These are phyloP conservation scores for Trichosporon sp. DNA, from an alignment of 1,284 basidiomycete genomes.

Conservation along the genomic window DNA sequence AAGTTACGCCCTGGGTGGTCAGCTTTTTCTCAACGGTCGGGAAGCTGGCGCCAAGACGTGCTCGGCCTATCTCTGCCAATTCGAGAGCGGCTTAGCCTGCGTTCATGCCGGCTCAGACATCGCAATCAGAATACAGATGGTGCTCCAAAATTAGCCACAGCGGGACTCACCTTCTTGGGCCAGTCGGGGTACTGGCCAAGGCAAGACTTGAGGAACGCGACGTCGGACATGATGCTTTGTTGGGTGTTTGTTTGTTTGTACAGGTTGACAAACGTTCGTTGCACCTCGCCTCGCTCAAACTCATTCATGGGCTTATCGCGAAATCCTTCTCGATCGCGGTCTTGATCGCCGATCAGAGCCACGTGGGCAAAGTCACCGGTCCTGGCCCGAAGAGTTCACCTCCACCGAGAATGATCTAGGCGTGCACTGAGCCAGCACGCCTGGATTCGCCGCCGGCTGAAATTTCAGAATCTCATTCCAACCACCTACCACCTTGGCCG, in stretches of 20 bases:
- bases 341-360: not conserved
- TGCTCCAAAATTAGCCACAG: too few species aligned
- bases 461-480: constrained; percentile 1
- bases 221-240: constrained; percentile 61
- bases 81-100: too few species aligned
- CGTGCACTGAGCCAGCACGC: not conserved
- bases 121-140: not conserved
- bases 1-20: constrained; percentile 43
- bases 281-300: not conserved
- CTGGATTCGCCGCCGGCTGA: not conserved
- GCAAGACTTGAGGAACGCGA: constrained; percentile 63
- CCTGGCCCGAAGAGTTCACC: not conserved
- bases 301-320: not conserved
- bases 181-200: constrained; percentile 71
- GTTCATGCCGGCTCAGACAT: not conserved
- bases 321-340: constrained; percentile 1
- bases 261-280: not conserved
- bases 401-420: not conserved
- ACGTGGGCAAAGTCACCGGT: not conserved
- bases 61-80: not conserved
- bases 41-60: not conserved
- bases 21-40: not conserved
- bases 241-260: not conserved
- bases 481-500: too few species aligned
- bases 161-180: constrained; percentile 73